These are phyloP conservation scores for Ceratocystis destructans DNA, from an alignment of 2,329 filamentous ascomycete species.

Conservation along the genomic window DNA sequence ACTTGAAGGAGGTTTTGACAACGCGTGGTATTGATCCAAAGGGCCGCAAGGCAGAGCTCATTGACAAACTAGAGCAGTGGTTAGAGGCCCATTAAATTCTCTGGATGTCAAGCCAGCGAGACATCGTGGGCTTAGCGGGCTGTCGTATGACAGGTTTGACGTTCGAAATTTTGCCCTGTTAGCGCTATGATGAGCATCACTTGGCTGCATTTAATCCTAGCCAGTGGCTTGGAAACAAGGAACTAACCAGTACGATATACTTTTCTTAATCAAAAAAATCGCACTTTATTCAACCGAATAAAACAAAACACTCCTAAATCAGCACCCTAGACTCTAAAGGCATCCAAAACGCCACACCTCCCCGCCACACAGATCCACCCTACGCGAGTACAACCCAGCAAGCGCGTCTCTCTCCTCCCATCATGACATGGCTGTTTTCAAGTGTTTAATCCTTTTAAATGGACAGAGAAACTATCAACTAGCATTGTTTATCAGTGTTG, in stretches of 20 bases:
- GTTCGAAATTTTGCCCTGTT: neutral
- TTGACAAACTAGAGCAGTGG: slow-evolving; percentile 45
- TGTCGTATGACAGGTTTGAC: no score
- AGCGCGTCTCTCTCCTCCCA: neutral
- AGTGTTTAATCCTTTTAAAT: neutral
- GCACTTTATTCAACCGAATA: neutral
- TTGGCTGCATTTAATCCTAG: neutral
- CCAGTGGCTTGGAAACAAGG: neutral
- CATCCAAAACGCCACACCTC: slow-evolving; percentile 3
- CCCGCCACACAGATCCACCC: neutral
- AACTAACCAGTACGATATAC: neutral
- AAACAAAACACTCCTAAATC: no score
- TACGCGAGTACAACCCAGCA: neutral
- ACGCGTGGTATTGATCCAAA: slow-evolving; percentile 35
- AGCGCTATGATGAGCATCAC: neutral
- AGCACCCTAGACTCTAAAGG: neutral
- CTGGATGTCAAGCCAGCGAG: neutral
- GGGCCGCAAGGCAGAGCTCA: slow-evolving; percentile 41
- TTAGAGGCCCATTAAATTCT: slow-evolving; percentile 29
- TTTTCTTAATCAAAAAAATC: neutral
- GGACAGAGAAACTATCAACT: neutral
- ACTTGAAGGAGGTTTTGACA: slow-evolving; percentile 37
- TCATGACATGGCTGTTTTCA: neutral
- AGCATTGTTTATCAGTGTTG: neutral
- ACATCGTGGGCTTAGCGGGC: neutral